A percentile compares a stretch with the other conserved stretches of the same genome.
phyloP scores from a whole-genome alignment of 1,284 basidiomycete genomes.

The Rhodotorula sp. region DNA sequence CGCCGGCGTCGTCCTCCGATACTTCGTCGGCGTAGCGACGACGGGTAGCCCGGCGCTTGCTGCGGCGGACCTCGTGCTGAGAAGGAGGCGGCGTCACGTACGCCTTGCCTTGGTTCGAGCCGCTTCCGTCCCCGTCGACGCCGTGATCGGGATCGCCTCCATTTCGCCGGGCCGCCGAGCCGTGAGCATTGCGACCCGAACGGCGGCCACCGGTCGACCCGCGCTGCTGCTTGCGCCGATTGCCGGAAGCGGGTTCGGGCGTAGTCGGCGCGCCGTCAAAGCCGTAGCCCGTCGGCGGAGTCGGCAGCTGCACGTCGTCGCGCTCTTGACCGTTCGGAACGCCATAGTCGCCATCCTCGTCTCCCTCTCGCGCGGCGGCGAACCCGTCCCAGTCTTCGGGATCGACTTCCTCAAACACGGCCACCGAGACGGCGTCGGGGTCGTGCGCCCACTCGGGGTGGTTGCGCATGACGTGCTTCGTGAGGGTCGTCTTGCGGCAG shows the following conservation, averaged over 20 bases:
- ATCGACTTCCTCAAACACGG: constrained; percentile 5
- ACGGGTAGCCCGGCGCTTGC: neutral
- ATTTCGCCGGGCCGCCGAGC: no score
- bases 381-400: neutral
- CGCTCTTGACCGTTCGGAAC: neutral
- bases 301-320: neutral
- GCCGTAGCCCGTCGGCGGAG: neutral
- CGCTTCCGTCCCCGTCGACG: constrained; percentile 12
- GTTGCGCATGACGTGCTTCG: constrained; percentile 51
- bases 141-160: neutral
- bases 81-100: constrained; percentile 26
- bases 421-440: constrained; percentile 12
- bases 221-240: neutral
- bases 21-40: constrained; percentile 11
- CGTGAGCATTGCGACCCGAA: no score
- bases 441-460: constrained; percentile 38
- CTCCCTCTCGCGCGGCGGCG: neutral
- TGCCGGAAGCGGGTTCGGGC: neutral
- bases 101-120: constrained; percentile 6
- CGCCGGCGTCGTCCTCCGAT: constrained; percentile 3
- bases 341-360: neutral
- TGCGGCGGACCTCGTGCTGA: neutral
- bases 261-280: neutral
- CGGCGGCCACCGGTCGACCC: neutral
- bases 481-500: constrained; percentile 53